Conservation (phyloP, 768 basidiomycete genomes). For the Erythrobasidium yunnanense region DNA sequence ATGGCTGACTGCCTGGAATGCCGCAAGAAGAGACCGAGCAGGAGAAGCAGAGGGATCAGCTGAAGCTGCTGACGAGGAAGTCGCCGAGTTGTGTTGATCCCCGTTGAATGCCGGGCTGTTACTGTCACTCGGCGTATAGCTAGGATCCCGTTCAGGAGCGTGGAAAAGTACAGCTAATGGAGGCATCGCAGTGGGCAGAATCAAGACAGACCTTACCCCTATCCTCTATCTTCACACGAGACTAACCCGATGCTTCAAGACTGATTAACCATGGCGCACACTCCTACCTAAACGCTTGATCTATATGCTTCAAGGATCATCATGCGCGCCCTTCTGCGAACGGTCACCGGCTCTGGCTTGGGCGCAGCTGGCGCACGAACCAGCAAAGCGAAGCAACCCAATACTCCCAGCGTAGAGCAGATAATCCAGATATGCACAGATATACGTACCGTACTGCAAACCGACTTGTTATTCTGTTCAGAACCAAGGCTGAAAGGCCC, state of each 20-base stretch:
- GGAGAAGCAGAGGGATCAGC: background rate
- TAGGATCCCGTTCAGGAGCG: background rate
- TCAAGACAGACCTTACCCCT: background rate
- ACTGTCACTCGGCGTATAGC: background rate
- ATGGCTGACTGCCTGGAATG: constrained; percentile 21
- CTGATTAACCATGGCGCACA: too few species aligned
- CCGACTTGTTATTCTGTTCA: too few species aligned
- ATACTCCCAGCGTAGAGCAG: constrained; percentile 37
- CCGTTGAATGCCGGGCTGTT: too few species aligned
- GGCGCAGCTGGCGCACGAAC: background rate
- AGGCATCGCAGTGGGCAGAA: background rate
- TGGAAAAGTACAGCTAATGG: background rate
- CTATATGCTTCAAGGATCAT: background rate
- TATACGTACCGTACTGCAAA: too few species aligned
- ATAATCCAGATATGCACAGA: too few species aligned
- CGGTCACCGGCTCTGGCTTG: constrained; percentile 25
- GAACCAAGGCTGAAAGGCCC: too few species aligned
- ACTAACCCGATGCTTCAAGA: too few species aligned
- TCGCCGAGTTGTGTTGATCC: too few species aligned
- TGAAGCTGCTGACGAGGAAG: too few species aligned
- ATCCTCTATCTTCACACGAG: too few species aligned
- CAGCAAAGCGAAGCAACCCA: constrained; percentile 51
- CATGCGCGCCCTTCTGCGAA: constrained; percentile 21
- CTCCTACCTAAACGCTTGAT: background rate
- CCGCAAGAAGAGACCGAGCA: constrained; percentile 1